Conservation (phyloP, 1,284 basidiomycete species). For the Malassezia caprae region DNA sequence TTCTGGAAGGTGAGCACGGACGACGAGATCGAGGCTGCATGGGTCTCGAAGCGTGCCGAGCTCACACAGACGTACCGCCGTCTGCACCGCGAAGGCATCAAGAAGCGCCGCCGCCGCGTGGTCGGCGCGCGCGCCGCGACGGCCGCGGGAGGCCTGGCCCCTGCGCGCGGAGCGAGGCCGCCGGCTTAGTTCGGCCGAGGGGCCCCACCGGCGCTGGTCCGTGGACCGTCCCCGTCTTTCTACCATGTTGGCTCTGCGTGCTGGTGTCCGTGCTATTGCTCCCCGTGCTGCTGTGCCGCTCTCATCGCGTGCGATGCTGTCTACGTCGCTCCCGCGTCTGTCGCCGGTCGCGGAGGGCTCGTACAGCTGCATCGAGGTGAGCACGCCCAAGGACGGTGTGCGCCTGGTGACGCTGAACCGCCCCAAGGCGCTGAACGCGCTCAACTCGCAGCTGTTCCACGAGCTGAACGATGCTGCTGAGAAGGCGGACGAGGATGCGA, state of each 20-base stretch:
- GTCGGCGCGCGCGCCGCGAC: conserved; percentile 16
- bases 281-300: conserved; percentile 15
- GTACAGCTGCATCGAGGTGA: conserved; percentile 64
- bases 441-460: conserved; percentile 50
- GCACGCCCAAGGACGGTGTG: conserved; percentile 65
- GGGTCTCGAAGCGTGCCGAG: conserved; percentile 21
- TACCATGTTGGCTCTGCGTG: conserved; percentile 22
- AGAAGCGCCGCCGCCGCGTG: conserved; percentile 22
- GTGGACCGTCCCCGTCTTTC: background rate
- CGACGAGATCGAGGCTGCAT: conserved; percentile 21
- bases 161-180: background rate
- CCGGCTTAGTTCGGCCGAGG: conserved; percentile 1
- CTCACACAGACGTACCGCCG: conserved; percentile 34
- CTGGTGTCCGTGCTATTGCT: conserved; percentile 15
- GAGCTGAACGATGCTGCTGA: conserved; percentile 74
- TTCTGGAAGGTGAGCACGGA: conserved; percentile 22
- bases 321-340: conserved; percentile 31
- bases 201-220: background rate
- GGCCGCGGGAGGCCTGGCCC: conserved; percentile 1
- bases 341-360: conserved; percentile 14
- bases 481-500: conserved; percentile 55
- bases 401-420: conserved; percentile 85
- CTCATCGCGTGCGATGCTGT: conserved; percentile 19
- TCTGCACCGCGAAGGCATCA: conserved; percentile 35
- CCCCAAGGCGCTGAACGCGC: conserved; percentile 78